These are phyloP conservation scores for Botrytis paeoniae DNA, from an alignment of 2,329 filamentous ascomycete genomes.

Conservation along the genomic window DNA sequence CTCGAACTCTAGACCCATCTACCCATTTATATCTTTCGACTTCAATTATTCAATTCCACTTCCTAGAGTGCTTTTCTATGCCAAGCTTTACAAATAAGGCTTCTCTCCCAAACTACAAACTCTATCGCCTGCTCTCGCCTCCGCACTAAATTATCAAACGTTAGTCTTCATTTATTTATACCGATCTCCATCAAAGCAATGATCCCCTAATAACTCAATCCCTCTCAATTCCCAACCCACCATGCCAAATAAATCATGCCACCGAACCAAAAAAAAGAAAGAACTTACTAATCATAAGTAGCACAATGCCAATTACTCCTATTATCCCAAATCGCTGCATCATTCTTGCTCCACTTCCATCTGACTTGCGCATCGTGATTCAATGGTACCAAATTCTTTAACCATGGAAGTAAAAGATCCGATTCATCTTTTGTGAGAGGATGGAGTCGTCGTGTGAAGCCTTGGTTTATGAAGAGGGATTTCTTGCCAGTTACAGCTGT, in stretches of 20 bases:
- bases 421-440: constrained; percentile 51
- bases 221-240: too few relatives aligned
- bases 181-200: not conserved
- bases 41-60: too few relatives aligned
- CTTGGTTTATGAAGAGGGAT: constrained; percentile 45
- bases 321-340: constrained; percentile 66
- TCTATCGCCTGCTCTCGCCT: constrained; percentile 7
- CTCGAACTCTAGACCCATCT: not conserved
- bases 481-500: constrained; percentile 45
- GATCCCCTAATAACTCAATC: not conserved
- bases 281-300: constrained; percentile 21
- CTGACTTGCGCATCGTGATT: constrained; percentile 58
- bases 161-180: not conserved
- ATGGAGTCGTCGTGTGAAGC: constrained; percentile 39
- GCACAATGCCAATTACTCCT: constrained; percentile 20
- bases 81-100: not conserved
- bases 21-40: not conserved
- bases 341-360: constrained; percentile 52
- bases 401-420: constrained; percentile 37
- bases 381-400: constrained; percentile 47
- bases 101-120: constrained; percentile 11
- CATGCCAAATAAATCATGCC: not conserved
- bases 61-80: not conserved
- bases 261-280: not conserved
- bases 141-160: not conserved